These are phyloP conservation scores for Guadua angustifolia DNA, from an alignment of 176 grass and related monocot genomes.

Conservation along the genomic window DNA sequence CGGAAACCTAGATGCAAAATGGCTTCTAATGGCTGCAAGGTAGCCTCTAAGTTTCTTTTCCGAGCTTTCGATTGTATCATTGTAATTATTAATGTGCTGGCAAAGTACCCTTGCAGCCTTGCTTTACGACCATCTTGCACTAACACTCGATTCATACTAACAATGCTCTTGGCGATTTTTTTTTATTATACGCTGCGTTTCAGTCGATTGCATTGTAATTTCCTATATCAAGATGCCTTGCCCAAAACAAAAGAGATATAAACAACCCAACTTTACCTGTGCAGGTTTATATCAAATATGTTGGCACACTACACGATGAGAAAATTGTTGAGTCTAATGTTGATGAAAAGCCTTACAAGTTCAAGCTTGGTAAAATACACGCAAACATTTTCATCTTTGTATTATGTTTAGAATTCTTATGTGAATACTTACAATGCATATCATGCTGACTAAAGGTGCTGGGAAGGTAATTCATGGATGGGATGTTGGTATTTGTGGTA, in stretches of 20 bases:
- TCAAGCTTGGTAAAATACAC: conserved; percentile 73
- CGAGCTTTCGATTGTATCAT: conserved; percentile 20
- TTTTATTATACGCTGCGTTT: not conserved
- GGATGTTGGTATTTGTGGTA: conserved; percentile 89
- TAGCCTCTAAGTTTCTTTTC: conserved; percentile 14
- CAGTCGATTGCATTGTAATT: not conserved
- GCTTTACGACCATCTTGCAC: not conserved
- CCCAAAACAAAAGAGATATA: not conserved
- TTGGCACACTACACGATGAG: conserved; percentile 76
- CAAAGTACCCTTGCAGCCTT: not conserved
- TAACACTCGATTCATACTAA: not conserved
- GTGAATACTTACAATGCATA: conserved; percentile 12
- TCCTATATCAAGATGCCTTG: not conserved
- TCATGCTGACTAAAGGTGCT: conserved; percentile 59
- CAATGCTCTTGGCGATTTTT: not conserved
- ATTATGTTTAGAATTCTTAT: not conserved
- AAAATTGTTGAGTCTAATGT: conserved; percentile 72
- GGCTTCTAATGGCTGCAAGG: conserved; percentile 77
- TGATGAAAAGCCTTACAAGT: conserved; percentile 68
- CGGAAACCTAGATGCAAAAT: conserved; percentile 65
- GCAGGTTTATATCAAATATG: conserved; percentile 89
- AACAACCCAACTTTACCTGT: conserved; percentile 16
- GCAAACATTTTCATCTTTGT: not conserved
- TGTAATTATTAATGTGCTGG: conserved; percentile 12
- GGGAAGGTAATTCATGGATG: conserved; percentile 86